Percentiles rank a stretch among this genome's conserved stretches.
These are phyloP conservation scores for Tilletia caries DNA, from an alignment of 1,284 basidiomycete genomes.

Conservation along the genomic window DNA sequence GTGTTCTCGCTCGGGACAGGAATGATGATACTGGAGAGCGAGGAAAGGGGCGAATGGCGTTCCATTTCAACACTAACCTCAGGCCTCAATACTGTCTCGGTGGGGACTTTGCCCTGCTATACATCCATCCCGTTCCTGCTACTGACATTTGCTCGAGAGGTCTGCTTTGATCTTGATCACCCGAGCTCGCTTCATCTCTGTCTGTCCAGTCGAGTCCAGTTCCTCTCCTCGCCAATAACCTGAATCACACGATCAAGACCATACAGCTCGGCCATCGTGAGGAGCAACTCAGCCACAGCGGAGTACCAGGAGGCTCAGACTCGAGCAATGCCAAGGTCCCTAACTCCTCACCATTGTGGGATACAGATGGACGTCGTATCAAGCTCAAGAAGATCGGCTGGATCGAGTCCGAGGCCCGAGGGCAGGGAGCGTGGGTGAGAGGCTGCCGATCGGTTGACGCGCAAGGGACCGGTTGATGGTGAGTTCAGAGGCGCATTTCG, in stretches of 20 bases:
- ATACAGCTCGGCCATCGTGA: neutral
- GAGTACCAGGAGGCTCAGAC: neutral
- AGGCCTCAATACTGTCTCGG: too few species aligned
- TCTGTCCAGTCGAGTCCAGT: neutral
- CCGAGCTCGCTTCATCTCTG: neutral
- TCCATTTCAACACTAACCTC: too few species aligned
- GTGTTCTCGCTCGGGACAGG: too few species aligned
- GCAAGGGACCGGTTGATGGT: slow-evolving; percentile 48
- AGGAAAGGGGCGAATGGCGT: too few species aligned
- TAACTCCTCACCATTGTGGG: slow-evolving; percentile 27
- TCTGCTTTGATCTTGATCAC: too few species aligned
- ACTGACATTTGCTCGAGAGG: too few species aligned
- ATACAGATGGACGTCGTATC: slow-evolving; percentile 48
- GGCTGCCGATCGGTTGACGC: slow-evolving; percentile 44
- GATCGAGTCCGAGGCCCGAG: slow-evolving; percentile 43
- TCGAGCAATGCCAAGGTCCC: slow-evolving; percentile 24
- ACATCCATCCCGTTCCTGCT: too few species aligned
- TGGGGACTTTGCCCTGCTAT: too few species aligned
- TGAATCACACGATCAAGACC: neutral
- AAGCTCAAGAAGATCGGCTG: slow-evolving; percentile 46
- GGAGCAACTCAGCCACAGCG: neutral
- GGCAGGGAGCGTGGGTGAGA: slow-evolving; percentile 51
- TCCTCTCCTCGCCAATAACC: neutral
- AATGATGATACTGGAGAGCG: too few species aligned
- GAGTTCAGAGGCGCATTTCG: too few species aligned